Base-by-base conservation (phyloP, 768 basidiomycete species). In the Leucosporidium scottii region DNA sequence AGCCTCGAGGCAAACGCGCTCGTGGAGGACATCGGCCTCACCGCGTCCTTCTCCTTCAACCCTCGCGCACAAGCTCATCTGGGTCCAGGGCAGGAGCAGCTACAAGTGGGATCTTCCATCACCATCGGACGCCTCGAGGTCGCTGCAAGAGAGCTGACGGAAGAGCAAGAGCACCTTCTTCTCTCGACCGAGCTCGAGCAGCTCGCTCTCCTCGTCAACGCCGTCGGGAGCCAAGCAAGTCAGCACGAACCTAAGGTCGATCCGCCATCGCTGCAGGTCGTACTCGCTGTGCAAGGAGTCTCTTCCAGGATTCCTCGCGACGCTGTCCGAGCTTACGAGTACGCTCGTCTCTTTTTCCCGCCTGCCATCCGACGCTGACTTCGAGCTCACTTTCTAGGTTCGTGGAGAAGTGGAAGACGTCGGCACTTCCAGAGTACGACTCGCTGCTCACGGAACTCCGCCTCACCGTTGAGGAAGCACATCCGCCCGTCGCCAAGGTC, bases 361-460 rank as follows among this genome's bases (percentile, higher is more conserved):
- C 2, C 5, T 20, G 5, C 20, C 30, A 2, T 8, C 0, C 31
- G 48, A 28, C n/a, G 8, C 3, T n/a, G 12, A 89, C 39, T 13
- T 34, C 2, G 7, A 13, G 15, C 39, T 13, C 3, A 6, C 13
- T 15, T 17, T 2, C 10, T 76, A 84, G 83, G 48, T 91, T 91
- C 74, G 77, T 87, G 30, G 87, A 90, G 73, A 87, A 90, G 74
- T 93, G 91, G 91, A 81, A 85, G 73, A 84, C 84, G 7, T 87
- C 90, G 72, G 91, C 87, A 73, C 81, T 91, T 36, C 86, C 90
- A 23, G 86, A 83, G 59, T 77, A 76, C 51, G 50, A 55, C 44
- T 49, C 68, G 9, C 62, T 68, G 27, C 65, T 74, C n/a, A 53
- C 65, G 18, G 70, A 71, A 28, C 67, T 74, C 0, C 66, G 70